Conservation (phyloP, 116 monocot species). For the Thalassia testudinum region DNA sequence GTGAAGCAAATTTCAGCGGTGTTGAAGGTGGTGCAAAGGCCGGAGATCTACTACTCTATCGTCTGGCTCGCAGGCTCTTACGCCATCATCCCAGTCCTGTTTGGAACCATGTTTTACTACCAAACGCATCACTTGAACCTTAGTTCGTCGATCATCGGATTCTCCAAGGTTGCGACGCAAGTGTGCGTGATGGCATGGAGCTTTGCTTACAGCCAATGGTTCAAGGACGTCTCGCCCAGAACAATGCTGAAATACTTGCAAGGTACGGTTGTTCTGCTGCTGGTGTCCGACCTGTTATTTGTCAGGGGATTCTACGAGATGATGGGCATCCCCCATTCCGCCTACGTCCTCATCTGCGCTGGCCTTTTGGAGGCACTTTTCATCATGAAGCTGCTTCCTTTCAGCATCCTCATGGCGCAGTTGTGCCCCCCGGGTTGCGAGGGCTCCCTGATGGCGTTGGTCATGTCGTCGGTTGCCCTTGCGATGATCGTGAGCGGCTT, state of each 20-base stretch:
- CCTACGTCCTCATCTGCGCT: slow-evolving; percentile 48
- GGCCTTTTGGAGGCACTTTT: slow-evolving; percentile 52
- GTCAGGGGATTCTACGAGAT: slow-evolving; percentile 39
- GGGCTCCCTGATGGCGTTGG: slow-evolving; percentile 80
- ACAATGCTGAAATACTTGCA: slow-evolving; percentile 41
- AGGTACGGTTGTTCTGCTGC: slow-evolving; percentile 22
- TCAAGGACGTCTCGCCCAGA: slow-evolving; percentile 23
- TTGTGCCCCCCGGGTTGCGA: slow-evolving; percentile 72
- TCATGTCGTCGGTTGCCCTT: slow-evolving; percentile 50
- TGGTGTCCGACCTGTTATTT: slow-evolving; percentile 57
- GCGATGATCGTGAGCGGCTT: slow-evolving; percentile 51
- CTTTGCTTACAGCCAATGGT: slow-evolving; percentile 29
- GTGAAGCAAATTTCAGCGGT: background rate
- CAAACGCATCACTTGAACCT: slow-evolving; percentile 62
- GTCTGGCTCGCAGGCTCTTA: slow-evolving; percentile 52
- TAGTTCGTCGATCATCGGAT: slow-evolving; percentile 47
- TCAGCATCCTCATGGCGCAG: slow-evolving; percentile 45
- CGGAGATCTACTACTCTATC: slow-evolving; percentile 43
- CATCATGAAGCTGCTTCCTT: slow-evolving; percentile 57
- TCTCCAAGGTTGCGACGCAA: slow-evolving; percentile 68
- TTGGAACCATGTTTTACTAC: slow-evolving; percentile 80
- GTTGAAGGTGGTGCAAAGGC: slow-evolving; percentile 13
- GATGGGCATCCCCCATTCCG: slow-evolving; percentile 40
- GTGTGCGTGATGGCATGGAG: slow-evolving; percentile 42
- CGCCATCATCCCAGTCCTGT: slow-evolving; percentile 46